A percentile compares a stretch with the other conserved stretches of the same genome.
Evolutionary conservation across 148 eudicot species (phyloP).

Genomic region (Diospyros lotus): DNA sequence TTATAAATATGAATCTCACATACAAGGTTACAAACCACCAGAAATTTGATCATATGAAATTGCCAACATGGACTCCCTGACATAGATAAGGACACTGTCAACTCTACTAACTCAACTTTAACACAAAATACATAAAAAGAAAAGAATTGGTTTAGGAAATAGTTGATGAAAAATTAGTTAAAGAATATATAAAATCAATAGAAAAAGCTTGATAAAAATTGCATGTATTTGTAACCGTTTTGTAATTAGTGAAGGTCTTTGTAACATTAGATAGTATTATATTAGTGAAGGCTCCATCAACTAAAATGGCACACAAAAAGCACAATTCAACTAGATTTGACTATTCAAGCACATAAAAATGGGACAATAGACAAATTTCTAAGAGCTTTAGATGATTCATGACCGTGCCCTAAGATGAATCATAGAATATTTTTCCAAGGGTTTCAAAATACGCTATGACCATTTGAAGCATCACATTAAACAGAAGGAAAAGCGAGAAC

Average conservation of each 20-base stretch:
- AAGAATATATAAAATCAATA: too few relatives aligned
- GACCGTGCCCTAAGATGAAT: neutral
- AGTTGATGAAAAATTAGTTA: neutral
- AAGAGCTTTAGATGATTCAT: neutral
- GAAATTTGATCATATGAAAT: neutral
- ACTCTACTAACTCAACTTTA: neutral
- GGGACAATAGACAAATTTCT: neutral
- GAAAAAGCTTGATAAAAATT: neutral
- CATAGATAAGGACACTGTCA: neutral
- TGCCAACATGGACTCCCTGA: neutral
- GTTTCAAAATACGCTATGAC: neutral
- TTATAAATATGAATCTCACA: too few relatives aligned
- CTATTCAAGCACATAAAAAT: neutral
- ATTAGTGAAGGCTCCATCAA: conserved; percentile 1
- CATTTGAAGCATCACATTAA: neutral
- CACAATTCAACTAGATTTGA: neutral
- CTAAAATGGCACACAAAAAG: conserved; percentile 2
- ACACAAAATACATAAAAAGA: neutral
- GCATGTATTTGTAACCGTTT: too few relatives aligned
- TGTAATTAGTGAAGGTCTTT: neutral
- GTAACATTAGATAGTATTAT: neutral
- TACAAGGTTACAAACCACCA: neutral
- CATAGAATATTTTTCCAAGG: neutral
- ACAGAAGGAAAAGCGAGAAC: neutral
- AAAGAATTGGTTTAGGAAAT: too few relatives aligned